These are phyloP conservation scores for Yamadazyma membranifaciens DNA, from an alignment of 1,139 yeast species.

Conservation along the genomic window DNA sequence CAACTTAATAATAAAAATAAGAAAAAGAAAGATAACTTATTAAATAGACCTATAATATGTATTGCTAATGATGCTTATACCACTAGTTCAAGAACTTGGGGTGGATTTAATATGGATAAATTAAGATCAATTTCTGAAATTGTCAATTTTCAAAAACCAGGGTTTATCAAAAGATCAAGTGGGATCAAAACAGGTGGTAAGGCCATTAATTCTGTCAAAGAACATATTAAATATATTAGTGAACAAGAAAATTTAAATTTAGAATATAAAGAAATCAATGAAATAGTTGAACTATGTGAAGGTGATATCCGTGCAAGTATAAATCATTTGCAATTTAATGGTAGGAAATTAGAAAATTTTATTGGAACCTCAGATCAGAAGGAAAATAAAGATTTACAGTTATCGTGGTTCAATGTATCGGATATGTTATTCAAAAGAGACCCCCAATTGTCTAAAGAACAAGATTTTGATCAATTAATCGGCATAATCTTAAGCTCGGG, in stretches of 20 bases:
- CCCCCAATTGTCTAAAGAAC: constrained; percentile 44
- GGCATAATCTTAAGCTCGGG: constrained; percentile 37
- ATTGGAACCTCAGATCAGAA: neutral
- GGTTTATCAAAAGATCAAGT: constrained; percentile 40
- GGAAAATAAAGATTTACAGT: constrained; percentile 48
- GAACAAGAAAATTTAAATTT: constrained; percentile 31
- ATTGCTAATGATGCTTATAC: constrained; percentile 87
- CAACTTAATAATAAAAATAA: constrained; percentile 19
- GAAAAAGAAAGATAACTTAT: constrained; percentile 32
- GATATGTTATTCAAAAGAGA: constrained; percentile 54
- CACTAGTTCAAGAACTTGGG: constrained; percentile 31
- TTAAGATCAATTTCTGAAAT: constrained; percentile 73
- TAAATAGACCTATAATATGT: constrained; percentile 85
- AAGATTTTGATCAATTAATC: constrained; percentile 44
- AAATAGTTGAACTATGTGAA: constrained; percentile 69
- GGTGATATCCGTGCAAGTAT: constrained; percentile 87
- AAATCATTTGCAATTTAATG: constrained; percentile 75
- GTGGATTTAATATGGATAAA: constrained; percentile 58
- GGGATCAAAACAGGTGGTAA: constrained; percentile 32
- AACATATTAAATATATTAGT: constrained; percentile 33
- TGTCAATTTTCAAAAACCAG: constrained; percentile 61
- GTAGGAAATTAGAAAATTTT: constrained; percentile 19
- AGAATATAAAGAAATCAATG: constrained; percentile 36
- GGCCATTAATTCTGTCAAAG: constrained; percentile 41
- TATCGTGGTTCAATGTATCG: constrained; percentile 61